Evolutionary conservation across 1,284 basidiomycete genomes (phyloP).

Genomic region (Cryptococcus maquisensis): DNA sequence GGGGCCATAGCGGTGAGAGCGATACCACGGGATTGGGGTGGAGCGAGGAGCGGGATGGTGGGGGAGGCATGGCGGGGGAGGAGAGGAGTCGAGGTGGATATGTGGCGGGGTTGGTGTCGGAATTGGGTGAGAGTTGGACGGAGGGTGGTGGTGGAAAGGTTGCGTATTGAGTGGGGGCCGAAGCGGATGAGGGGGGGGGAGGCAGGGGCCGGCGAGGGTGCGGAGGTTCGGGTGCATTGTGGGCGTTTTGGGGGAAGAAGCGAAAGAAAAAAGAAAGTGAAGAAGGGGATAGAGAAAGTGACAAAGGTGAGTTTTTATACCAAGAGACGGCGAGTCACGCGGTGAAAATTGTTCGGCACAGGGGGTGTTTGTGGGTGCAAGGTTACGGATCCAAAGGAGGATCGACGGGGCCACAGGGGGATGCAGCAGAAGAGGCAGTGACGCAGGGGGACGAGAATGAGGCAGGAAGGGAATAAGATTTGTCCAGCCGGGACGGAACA

Average conservation of each 20-base stretch:
- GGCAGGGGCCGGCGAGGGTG: slow-evolving; percentile 13
- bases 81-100: slow-evolving; percentile 22
- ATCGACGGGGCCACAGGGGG: neutral
- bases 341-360: neutral
- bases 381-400: slow-evolving; percentile 1
- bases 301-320: neutral
- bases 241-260: neutral
- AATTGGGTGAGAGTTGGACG: slow-evolving; percentile 5
- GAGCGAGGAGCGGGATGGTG: neutral
- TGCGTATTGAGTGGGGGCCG: slow-evolving; percentile 4
- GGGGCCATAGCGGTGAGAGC: slow-evolving; percentile 38
- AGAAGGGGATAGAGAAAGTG: neutral
- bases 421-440: neutral
- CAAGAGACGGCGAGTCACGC: neutral
- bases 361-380: slow-evolving; percentile 1
- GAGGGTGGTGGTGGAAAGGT: slow-evolving; percentile 7
- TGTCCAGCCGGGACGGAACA: no score
- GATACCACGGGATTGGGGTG: slow-evolving; percentile 26
- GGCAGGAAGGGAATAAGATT: neutral
- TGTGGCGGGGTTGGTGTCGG: slow-evolving; percentile 4
- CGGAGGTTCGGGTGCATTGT: slow-evolving; percentile 35
- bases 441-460: no score
- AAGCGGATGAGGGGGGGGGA: slow-evolving; percentile 21
- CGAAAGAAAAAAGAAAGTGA: neutral
- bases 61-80: slow-evolving; percentile 18